A percentile compares a stretch with the other conserved stretches of the same genome.
Conservation (phyloP, 768 basidiomycete species). For the Termitomyces sp. region DNA sequence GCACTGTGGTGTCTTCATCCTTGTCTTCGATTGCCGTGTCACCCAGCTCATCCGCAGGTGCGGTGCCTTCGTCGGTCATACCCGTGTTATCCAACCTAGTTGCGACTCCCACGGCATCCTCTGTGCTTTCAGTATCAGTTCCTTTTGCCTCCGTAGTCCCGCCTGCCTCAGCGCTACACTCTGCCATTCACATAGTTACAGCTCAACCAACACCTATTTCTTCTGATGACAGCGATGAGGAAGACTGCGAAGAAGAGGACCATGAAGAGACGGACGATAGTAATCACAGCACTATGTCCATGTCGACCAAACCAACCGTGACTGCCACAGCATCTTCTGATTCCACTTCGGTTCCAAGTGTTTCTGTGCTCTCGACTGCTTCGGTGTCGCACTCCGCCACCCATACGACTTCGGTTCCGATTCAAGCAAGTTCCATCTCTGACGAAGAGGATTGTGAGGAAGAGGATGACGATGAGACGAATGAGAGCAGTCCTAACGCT, state of each 20-base stretch:
- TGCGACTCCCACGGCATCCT: background rate
- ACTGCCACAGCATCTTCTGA: background rate
- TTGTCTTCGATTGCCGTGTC: background rate
- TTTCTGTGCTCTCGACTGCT: background rate
- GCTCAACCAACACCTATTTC: background rate
- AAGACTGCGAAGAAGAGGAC: slow-evolving; percentile 3
- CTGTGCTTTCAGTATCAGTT: background rate
- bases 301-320: background rate
- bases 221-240: background rate
- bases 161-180: background rate
- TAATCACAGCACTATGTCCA: background rate
- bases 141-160: background rate
- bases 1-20: background rate
- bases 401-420: background rate
- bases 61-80: background rate
- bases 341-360: background rate
- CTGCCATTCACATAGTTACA: background rate
- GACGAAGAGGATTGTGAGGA: background rate
- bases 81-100: background rate
- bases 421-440: background rate
- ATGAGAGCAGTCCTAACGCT: background rate
- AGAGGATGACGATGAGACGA: background rate
- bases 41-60: background rate
- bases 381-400: background rate
- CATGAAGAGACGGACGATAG: background rate